Percentiles rank a stretch among this genome's conserved stretches.
These are phyloP conservation scores for Trichoderma afroharzianum DNA, from an alignment of 2,329 filamentous ascomycete genomes.

Conservation along the genomic window DNA sequence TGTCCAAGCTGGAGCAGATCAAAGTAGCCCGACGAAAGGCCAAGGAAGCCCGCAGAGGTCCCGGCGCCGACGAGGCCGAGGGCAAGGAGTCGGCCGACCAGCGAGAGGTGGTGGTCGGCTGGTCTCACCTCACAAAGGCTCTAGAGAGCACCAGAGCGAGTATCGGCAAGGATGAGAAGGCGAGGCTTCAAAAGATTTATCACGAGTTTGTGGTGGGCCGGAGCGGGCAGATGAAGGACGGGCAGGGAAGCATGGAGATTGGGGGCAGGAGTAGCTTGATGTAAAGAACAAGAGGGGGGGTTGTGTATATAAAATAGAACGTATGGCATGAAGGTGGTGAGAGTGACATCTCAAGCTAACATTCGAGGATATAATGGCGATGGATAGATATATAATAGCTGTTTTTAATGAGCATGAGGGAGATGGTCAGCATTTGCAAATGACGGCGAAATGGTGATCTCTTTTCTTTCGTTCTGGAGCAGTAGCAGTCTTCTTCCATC, in stretches of 20 bases:
- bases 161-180: constrained; percentile 75
- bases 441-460: neutral
- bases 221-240: constrained; percentile 92
- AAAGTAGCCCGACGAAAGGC: constrained; percentile 61
- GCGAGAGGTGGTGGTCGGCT: constrained; percentile 75
- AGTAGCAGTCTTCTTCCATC: neutral
- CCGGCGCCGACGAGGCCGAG: constrained; percentile 25
- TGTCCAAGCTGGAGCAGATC: constrained; percentile 77
- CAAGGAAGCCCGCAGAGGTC: constrained; percentile 32
- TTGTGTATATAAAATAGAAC: neutral
- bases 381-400: neutral
- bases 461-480: neutral
- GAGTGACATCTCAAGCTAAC: neutral
- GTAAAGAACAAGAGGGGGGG: constrained; percentile 44
- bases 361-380: neutral
- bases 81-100: constrained; percentile 36
- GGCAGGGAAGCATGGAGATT: constrained; percentile 86
- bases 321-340: neutral
- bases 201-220: constrained; percentile 87
- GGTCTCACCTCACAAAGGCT: constrained; percentile 77
- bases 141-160: constrained; percentile 75
- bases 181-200: constrained; percentile 76
- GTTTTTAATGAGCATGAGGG: neutral
- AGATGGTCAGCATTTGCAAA: neutral
- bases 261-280: constrained; percentile 91